Evolutionary conservation across 192 early-diverging fungal species (phyloP), one percentile per base, ranked within the genome.

Genomic region (Backusella australiensis): DNA sequence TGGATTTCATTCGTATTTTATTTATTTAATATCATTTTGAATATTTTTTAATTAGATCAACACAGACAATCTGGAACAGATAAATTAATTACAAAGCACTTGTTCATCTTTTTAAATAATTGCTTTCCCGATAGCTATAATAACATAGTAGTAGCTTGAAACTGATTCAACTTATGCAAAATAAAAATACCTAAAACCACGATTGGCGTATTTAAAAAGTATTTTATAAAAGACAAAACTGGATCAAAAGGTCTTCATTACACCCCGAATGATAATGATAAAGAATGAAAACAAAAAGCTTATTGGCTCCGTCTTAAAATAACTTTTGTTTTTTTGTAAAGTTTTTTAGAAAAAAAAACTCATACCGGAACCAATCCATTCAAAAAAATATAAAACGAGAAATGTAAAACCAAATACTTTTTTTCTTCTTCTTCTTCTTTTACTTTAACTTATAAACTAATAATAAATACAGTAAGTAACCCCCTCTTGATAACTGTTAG

Each of bases 141-240:
- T 59, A 59, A 26, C 21, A 59, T 52, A 12, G 26, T 12, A 59
- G 6, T 23, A 59, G 12, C 23, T 59, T 59, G 53, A 59, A 59
- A 59, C 53, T 59, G 53, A 59, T 8, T 59, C 53, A 59, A 23
- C 21, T 59, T n/a, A 49, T 49, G 46, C 46, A 49, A 49, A 49
- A 49, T 49, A 59, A 59, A 59, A 59, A 26, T 59, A 4, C 21
- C 53, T 59, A 26, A 59, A 59, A 26, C 53, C 53, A 26, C 23
- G 53, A 59, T 59, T 59, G n/a, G 23, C 53, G n/a, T 59, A 26
- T 59, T 53, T 4, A 26, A 21, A 59, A 59, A 9, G 23, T 59
- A 23, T 59, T 59, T 59, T 59, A 59, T 23, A 59, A 59, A 59
- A 23, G 23, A 59, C n/a, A 59, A 59, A 59, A 59, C 53, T 59